These are phyloP conservation scores for Cercospora sp. DNA, from an alignment of 2,329 filamentous ascomycete genomes.

Conservation along the genomic window DNA sequence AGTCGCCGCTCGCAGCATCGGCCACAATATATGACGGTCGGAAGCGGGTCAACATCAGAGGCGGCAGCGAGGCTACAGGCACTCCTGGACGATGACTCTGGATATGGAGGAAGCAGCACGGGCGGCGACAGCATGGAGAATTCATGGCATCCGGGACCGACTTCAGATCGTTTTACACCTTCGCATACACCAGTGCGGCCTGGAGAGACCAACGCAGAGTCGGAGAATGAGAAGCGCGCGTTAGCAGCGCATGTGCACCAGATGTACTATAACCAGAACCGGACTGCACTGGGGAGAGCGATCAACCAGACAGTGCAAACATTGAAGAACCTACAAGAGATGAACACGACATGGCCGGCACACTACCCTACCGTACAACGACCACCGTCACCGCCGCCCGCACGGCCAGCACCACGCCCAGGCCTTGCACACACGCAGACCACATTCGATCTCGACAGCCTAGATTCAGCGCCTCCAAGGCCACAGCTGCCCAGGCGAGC, in stretches of 20 bases:
- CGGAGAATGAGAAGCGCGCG: conserved; percentile 65
- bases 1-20: conserved; percentile 34
- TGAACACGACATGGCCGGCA: conserved; percentile 89
- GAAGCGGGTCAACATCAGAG: conserved; percentile 75
- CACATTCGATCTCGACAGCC: conserved; percentile 52
- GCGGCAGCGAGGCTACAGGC: conserved; percentile 79
- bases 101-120: conserved; percentile 79
- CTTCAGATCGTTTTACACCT: conserved; percentile 60
- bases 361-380: conserved; percentile 86
- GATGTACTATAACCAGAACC: conserved; percentile 91
- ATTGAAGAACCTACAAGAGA: conserved; percentile 78
- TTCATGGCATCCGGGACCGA: conserved; percentile 57
- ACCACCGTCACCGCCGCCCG: conserved; percentile 47
- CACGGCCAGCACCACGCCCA: conserved; percentile 59
- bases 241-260: conserved; percentile 87
- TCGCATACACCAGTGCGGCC: conserved; percentile 54
- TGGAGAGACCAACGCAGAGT: conserved; percentile 51
- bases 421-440: conserved; percentile 65
- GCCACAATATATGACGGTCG: conserved; percentile 84
- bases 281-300: conserved; percentile 79
- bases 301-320: conserved; percentile 86
- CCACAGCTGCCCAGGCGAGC: conserved; percentile 65
- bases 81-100: conserved; percentile 83
- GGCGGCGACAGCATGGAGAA: conserved; percentile 59
- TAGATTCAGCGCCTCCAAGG: conserved; percentile 45